Conservation (phyloP, 805 yeast species). For the Saturnispora galanensis region DNA sequence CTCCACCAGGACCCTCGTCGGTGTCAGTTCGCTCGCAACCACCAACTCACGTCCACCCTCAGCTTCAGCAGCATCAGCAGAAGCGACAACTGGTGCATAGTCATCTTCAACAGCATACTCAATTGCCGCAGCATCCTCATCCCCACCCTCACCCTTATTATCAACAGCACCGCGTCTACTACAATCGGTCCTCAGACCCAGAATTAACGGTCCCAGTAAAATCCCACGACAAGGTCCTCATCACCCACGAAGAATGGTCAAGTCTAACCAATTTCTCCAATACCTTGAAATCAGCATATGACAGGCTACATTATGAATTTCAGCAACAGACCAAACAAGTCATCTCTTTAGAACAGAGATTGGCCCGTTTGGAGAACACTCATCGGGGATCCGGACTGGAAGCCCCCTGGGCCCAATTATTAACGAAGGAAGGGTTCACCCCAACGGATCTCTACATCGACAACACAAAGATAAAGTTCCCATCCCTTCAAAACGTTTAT, state of each 20-base stretch:
- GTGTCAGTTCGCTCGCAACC: too few species aligned
- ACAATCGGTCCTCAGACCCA: too few species aligned
- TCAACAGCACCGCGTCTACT: too few species aligned
- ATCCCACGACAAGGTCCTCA: background rate
- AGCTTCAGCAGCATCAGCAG: background rate
- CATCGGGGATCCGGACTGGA: conserved; percentile 25
- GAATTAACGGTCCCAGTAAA: too few species aligned
- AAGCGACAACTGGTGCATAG: too few species aligned
- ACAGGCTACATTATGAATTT: conserved; percentile 4
- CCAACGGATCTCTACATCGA: conserved; percentile 14
- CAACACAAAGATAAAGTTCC: conserved; percentile 9
- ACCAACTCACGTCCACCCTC: background rate
- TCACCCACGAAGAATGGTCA: conserved; percentile 3
- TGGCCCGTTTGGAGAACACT: conserved; percentile 19
- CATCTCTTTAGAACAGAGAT: conserved; percentile 22
- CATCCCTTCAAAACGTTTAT: conserved; percentile 19
- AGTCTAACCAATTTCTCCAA: background rate
- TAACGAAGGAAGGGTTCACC: conserved; percentile 19
- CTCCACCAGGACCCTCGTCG: too few species aligned
- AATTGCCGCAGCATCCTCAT: too few species aligned
- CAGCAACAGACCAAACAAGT: conserved; percentile 18
- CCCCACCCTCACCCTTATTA: too few species aligned
- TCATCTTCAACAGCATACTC: too few species aligned
- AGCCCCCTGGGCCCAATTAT: conserved; percentile 21
- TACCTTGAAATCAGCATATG: conserved; percentile 8